Percentiles rank a stretch among this genome's conserved stretches.
phyloP scores from a whole-genome alignment of 495 filamentous ascomycete genomes.

The Hypoxylon rickii region DNA sequence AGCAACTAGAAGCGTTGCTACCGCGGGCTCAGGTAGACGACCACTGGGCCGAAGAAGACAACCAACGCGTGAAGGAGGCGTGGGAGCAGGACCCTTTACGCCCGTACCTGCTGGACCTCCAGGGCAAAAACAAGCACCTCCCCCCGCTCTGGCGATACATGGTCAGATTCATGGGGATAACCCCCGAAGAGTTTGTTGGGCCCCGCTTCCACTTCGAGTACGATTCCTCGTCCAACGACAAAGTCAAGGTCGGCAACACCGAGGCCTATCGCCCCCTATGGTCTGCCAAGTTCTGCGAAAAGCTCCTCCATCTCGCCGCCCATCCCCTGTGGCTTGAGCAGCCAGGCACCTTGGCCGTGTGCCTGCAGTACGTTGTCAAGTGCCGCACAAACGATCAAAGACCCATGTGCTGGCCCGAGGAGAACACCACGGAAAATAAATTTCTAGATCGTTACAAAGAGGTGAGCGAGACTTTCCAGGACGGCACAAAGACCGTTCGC shows the following conservation, averaged over 20 bases:
- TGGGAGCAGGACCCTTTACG: no score
- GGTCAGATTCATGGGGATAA: no score
- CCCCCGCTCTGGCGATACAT: no score
- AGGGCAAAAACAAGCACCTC: no score
- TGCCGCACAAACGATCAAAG: conserved; percentile 12
- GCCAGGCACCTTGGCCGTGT: conserved; percentile 2
- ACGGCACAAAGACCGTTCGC: not conserved
- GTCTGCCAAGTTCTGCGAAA: conserved; percentile 2
- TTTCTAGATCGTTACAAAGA: conserved; percentile 3
- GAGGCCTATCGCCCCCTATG: not conserved
- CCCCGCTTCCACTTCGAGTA: conserved; percentile 4
- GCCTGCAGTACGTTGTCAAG: conserved; percentile 11
- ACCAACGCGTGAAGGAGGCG: no score
- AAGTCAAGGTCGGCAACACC: not conserved
- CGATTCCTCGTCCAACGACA: not conserved
- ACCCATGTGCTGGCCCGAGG: conserved; percentile 6
- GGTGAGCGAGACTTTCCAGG: conserved; percentile 1
- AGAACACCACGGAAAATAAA: conserved; percentile 3
- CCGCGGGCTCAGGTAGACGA: no score
- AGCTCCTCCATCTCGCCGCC: not conserved
- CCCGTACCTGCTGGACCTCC: no score
- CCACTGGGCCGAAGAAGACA: no score
- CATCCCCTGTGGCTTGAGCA: conserved; percentile 3
- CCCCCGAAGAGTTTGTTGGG: conserved; percentile 7
- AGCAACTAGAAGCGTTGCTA: no score